Evolutionary conservation across 2,329 filamentous ascomycete genomes (phyloP).

Genomic region (Hypoxylon sp.): DNA sequence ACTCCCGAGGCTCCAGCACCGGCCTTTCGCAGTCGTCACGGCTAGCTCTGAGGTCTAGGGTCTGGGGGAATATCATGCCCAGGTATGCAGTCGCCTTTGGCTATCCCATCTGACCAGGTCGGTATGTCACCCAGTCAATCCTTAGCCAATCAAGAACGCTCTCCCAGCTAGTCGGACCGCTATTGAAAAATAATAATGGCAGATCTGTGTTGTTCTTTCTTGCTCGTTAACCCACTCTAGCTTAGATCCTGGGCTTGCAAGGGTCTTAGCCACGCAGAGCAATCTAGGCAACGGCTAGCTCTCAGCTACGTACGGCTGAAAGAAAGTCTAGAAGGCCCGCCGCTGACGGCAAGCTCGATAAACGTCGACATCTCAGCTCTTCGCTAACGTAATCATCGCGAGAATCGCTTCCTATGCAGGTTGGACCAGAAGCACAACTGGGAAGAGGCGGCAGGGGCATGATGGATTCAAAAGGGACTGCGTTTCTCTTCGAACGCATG

Average conservation of each 20-base stretch:
- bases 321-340: constrained; percentile 19
- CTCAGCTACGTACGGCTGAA: constrained; percentile 6
- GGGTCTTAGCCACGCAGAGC: constrained; percentile 3
- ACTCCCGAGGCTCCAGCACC: not conserved
- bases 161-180: not conserved
- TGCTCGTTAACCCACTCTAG: constrained; percentile 2
- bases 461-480: constrained; percentile 11
- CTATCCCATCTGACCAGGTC: not conserved
- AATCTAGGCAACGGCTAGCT: too few relatives aligned
- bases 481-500: constrained; percentile 1
- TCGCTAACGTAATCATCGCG: not conserved
- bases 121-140: not conserved
- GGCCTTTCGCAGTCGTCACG: not conserved
- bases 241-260: constrained; percentile 17
- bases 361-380: constrained; percentile 4
- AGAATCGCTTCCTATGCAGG: constrained; percentile 13
- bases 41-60: not conserved
- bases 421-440: constrained; percentile 2
- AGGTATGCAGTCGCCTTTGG: not conserved
- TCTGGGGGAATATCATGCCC: not conserved
- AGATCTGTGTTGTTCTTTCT: not conserved
- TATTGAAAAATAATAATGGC: not conserved
- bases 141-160: not conserved
- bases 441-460: not conserved
- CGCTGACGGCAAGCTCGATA: not conserved